Conservation (phyloP, 2,329 filamentous ascomycete genomes). For the Diplodia corticola region DNA sequence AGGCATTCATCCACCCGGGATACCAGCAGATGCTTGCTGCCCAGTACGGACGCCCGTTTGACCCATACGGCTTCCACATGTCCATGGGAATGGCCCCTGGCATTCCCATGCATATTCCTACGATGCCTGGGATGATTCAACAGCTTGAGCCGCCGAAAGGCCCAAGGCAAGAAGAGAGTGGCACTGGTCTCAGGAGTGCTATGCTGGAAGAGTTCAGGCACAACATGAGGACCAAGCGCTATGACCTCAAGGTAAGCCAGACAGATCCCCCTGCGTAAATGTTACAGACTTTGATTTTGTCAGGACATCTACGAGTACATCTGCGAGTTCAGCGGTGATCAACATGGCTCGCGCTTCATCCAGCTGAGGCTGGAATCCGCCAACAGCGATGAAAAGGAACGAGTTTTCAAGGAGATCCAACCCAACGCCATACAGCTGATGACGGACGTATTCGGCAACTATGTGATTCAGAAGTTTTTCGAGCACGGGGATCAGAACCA, state of each 20-base stretch:
- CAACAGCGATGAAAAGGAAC: constrained; percentile 94
- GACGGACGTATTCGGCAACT: constrained; percentile 97
- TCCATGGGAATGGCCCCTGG: constrained; percentile 33
- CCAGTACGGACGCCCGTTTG: constrained; percentile 30
- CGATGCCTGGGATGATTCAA: constrained; percentile 39
- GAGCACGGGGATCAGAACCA: constrained; percentile 93
- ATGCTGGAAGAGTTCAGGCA: constrained; percentile 78
- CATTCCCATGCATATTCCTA: constrained; percentile 38
- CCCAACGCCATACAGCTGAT: constrained; percentile 84
- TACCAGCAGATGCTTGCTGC: constrained; percentile 36
- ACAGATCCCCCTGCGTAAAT: not conserved
- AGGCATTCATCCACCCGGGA: constrained; percentile 25
- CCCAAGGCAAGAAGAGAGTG: constrained; percentile 58
- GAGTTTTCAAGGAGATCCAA: constrained; percentile 83
- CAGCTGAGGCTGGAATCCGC: constrained; percentile 89
- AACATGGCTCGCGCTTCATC: constrained; percentile 93
- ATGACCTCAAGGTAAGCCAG: constrained; percentile 68
- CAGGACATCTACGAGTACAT: constrained; percentile 82
- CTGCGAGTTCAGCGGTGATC: constrained; percentile 93
- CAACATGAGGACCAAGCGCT: constrained; percentile 72
- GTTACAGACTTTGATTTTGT: not conserved
- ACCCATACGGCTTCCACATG: constrained; percentile 31
- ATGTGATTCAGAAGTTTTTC: constrained; percentile 97
- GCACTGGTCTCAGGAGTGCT: constrained; percentile 65
- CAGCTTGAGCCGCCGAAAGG: constrained; percentile 44